Conservation (phyloP, 139 green algal species). For the Tetratostichococcus sp. region DNA sequence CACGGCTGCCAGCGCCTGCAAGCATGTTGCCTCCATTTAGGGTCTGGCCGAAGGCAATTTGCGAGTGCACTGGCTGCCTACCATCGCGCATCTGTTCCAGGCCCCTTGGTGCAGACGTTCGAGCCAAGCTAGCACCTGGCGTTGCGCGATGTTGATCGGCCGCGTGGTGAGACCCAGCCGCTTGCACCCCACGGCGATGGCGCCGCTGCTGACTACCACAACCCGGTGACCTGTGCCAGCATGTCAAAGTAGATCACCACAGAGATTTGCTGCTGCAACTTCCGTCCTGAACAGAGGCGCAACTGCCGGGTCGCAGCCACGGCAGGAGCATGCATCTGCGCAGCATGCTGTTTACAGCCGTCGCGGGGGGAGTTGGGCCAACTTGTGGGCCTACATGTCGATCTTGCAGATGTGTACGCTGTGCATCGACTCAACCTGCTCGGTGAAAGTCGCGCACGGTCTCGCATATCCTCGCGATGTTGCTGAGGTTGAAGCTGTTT, state of each 20-base stretch:
- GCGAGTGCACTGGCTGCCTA: no score
- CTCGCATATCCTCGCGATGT: constrained; percentile 73
- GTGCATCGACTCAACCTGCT: constrained; percentile 2
- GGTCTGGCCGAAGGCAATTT: constrained; percentile 76
- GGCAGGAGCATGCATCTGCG: no score
- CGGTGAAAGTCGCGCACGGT: constrained; percentile 32
- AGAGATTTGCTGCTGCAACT: not conserved
- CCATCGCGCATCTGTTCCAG: no score
- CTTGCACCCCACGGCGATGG: constrained; percentile 84
- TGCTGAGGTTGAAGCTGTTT: constrained; percentile 71
- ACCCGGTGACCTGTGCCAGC: constrained; percentile 64
- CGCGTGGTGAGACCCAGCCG: constrained; percentile 58
- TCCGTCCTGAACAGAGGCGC: no score
- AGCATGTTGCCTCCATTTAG: not conserved
- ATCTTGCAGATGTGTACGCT: no score
- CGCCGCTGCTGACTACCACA: constrained; percentile 84
- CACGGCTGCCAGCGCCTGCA: constrained; percentile 13
- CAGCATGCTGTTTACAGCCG: no score
- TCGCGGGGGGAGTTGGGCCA: no score
- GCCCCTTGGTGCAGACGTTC: no score
- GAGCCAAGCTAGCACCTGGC: constrained; percentile 20
- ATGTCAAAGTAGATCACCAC: no score
- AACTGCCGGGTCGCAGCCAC: no score
- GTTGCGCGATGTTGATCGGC: constrained; percentile 64
- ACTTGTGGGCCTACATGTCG: no score